Percentiles rank a stretch among this genome's conserved stretches.
Evolutionary conservation across 2,329 filamentous ascomycete genomes (phyloP).

Genomic region (Aspergillus sp.): DNA sequence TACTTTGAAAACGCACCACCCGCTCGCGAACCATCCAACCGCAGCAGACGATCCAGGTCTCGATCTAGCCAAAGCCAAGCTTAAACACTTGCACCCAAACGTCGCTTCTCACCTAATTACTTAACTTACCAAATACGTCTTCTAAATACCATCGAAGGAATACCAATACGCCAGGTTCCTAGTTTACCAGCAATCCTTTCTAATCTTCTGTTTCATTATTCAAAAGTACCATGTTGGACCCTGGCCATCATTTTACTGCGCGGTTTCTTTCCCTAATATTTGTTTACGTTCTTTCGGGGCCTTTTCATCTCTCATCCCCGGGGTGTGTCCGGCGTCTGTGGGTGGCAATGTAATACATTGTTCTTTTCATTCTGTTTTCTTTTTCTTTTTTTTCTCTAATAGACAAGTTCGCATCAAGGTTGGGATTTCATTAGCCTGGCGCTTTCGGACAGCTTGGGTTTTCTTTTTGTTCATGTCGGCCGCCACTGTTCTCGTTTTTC

Average conservation of each 20-base stretch:
- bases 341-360: neutral
- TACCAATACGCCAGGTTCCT: neutral
- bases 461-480: neutral
- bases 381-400: neutral
- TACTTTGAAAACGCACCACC: slow-evolving; percentile 45
- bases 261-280: neutral
- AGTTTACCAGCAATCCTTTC: neutral
- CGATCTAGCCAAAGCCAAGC: slow-evolving; percentile 34
- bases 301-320: neutral
- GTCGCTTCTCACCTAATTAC: neutral
- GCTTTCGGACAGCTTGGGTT: neutral
- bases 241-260: neutral
- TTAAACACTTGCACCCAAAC: neutral
- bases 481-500: neutral
- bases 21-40: slow-evolving; percentile 32
- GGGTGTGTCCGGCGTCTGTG: neutral
- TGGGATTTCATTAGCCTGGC: slow-evolving; percentile 3
- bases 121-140: neutral
- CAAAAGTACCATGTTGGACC: neutral
- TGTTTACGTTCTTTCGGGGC: slow-evolving; percentile 2
- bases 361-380: neutral
- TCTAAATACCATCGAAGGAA: too few relatives aligned
- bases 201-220: neutral
- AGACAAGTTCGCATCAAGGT: slow-evolving; percentile 4
- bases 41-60: slow-evolving; percentile 35